These are phyloP conservation scores for Eutreptiella sp. DNA, from an alignment of 208 protist genomes.

Conservation along the genomic window DNA sequence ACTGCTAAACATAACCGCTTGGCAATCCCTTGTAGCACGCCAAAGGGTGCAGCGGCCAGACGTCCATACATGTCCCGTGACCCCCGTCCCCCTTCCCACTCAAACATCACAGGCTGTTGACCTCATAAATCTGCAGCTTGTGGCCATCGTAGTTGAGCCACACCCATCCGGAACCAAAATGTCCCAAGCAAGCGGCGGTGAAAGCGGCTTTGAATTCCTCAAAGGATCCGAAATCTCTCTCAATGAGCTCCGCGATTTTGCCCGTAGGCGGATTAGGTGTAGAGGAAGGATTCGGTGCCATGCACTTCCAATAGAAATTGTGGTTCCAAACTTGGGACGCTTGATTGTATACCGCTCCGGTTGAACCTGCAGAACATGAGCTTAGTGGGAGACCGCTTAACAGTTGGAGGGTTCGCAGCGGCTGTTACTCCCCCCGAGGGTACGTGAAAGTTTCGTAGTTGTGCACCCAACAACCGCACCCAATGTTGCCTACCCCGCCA, in stretches of 20 bases:
- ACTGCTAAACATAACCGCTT: too few relatives aligned
- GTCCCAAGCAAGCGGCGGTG: conserved; percentile 54
- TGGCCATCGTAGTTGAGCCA: conserved; percentile 77
- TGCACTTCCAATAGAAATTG: conserved; percentile 82
- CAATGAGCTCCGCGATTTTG: conserved; percentile 58
- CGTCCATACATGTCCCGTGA: too few relatives aligned
- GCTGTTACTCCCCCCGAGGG: too few relatives aligned
- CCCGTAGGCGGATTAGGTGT: conserved; percentile 48
- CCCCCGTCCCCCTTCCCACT: too few relatives aligned
- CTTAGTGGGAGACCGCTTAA: too few relatives aligned
- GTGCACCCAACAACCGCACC: too few relatives aligned
- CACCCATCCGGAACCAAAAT: conserved; percentile 88
- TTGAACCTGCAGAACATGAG: too few relatives aligned
- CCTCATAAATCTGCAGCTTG: conserved; percentile 23
- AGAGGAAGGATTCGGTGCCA: conserved; percentile 56
- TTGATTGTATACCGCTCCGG: conserved; percentile 78
- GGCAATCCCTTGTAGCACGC: too few relatives aligned
- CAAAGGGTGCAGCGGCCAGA: too few relatives aligned
- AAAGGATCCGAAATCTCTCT: conserved; percentile 65
- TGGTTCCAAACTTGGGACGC: conserved; percentile 87
- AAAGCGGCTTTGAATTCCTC: conserved; percentile 79
- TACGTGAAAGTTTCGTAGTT: too few relatives aligned
- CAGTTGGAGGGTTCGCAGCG: too few relatives aligned
- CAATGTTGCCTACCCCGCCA: too few relatives aligned
- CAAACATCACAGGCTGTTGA: not conserved